Conservation (phyloP, 2,329 filamentous ascomycete genomes). For the Sporothrix brasiliensis region DNA sequence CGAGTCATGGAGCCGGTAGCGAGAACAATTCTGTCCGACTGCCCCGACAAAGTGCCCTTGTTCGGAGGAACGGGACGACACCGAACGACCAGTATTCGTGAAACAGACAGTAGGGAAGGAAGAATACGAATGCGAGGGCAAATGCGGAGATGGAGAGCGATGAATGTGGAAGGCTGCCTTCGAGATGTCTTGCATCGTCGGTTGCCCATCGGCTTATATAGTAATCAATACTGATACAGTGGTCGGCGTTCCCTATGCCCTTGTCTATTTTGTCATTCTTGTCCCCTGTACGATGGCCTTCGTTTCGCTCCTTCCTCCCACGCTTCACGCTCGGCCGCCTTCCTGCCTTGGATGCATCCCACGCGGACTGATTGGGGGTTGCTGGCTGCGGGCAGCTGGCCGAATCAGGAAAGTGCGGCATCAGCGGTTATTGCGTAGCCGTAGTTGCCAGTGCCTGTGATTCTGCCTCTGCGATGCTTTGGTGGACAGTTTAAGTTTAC, state of each 20-base stretch:
- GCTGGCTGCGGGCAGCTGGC: neutral
- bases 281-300: neutral
- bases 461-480: neutral
- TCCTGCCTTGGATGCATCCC: constrained; percentile 19
- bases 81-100: no score
- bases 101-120: constrained; percentile 3
- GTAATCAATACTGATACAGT: no score
- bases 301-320: constrained; percentile 25
- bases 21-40: neutral
- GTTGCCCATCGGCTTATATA: constrained; percentile 1
- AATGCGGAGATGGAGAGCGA: neutral
- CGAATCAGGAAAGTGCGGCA: constrained; percentile 25
- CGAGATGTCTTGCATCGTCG: neutral
- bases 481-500: no score
- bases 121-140: constrained; percentile 11
- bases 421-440: constrained; percentile 14
- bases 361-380: constrained; percentile 11
- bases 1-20: constrained; percentile 27
- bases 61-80: constrained; percentile 2
- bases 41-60: neutral
- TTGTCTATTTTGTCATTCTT: neutral
- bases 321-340: constrained; percentile 11
- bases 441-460: neutral
- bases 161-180: no score
- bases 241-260: neutral